Evolutionary conservation across 257 asterid species (phyloP).

Genomic region (Ballota nigra): DNA sequence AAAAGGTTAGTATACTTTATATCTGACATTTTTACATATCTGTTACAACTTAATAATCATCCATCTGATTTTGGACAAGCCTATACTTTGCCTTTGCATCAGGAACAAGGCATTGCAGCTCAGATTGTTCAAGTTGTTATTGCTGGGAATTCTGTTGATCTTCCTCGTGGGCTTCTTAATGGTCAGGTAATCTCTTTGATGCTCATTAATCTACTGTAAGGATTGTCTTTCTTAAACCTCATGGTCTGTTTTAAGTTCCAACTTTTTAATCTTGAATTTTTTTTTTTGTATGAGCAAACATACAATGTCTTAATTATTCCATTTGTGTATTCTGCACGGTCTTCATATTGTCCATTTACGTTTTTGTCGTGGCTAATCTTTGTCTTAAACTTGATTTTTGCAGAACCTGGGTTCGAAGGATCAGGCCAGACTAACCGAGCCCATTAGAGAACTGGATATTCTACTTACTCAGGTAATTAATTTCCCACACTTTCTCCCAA

Average conservation of each 20-base stretch:
- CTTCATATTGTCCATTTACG: not conserved
- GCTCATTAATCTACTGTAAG: not conserved
- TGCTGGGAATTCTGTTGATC: constrained; percentile 88
- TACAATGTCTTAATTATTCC: not conserved
- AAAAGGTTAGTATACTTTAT: constrained; percentile 46
- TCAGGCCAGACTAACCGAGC: constrained; percentile 72
- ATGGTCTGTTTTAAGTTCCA: not conserved
- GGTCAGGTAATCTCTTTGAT: constrained; percentile 67
- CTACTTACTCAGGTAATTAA: constrained; percentile 73
- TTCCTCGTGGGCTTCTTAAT: constrained; percentile 69
- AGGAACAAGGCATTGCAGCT: constrained; percentile 89
- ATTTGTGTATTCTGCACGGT: not conserved
- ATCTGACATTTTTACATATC: constrained; percentile 9
- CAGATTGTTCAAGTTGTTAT: constrained; percentile 86
- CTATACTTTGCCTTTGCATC: constrained; percentile 26
- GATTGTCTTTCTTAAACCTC: constrained; percentile 3
- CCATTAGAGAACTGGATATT: constrained; percentile 90
- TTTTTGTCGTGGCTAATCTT: constrained; percentile 10
- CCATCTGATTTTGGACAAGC: constrained; percentile 20
- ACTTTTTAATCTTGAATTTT: constrained; percentile 3
- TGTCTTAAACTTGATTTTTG: constrained; percentile 28
- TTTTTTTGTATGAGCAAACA: constrained; percentile 1
- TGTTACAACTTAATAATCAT: constrained; percentile 5
- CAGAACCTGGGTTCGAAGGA: constrained; percentile 81
- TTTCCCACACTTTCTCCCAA: constrained; percentile 7